Evolutionary conservation across 176 grass and related monocot genomes (phyloP).

Genomic region (Aegilops bicornis): DNA sequence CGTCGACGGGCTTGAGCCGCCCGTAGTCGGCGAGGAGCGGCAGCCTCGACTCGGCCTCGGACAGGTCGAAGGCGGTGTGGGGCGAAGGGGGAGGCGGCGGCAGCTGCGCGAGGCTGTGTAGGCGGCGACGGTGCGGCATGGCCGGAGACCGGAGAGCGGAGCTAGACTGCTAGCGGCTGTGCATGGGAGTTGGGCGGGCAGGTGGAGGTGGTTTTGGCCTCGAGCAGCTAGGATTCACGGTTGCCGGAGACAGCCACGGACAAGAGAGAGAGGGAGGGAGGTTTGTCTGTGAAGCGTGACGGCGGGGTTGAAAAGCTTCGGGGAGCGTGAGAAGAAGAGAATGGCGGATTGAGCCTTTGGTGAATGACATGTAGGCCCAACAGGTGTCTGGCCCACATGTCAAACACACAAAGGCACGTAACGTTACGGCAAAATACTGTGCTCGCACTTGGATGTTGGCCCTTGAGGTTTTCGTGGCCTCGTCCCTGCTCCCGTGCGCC

Average conservation of each 20-base stretch:
- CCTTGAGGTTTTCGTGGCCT: background rate
- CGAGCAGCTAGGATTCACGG: background rate
- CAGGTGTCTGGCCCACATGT: too few species aligned
- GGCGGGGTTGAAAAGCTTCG: slow-evolving; percentile 13
- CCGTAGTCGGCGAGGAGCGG: slow-evolving; percentile 50
- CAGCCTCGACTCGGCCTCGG: slow-evolving; percentile 13
- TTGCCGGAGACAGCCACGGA: background rate
- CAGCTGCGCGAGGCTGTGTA: slow-evolving; percentile 20
- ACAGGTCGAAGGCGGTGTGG: slow-evolving; percentile 8
- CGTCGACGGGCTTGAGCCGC: background rate
- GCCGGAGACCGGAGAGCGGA: background rate
- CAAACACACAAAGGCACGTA: too few species aligned
- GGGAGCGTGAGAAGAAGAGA: background rate
- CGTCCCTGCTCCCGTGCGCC: background rate
- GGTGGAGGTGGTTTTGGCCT: background rate
- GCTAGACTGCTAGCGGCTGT: background rate
- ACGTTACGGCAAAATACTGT: too few species aligned
- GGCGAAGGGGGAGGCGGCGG: background rate
- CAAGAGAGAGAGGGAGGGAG: too few species aligned
- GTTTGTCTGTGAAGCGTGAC: background rate
- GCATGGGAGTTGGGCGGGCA: background rate
- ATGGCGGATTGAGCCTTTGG: too few species aligned
- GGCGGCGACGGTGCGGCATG: slow-evolving; percentile 55
- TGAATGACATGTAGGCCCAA: too few species aligned
- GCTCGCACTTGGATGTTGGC: background rate